Evolutionary conservation across 2,329 filamentous ascomycete genomes (phyloP), one percentile per base, ranked within the genome.

Genomic region (Ceratocystis cacaofunesta): DNA sequence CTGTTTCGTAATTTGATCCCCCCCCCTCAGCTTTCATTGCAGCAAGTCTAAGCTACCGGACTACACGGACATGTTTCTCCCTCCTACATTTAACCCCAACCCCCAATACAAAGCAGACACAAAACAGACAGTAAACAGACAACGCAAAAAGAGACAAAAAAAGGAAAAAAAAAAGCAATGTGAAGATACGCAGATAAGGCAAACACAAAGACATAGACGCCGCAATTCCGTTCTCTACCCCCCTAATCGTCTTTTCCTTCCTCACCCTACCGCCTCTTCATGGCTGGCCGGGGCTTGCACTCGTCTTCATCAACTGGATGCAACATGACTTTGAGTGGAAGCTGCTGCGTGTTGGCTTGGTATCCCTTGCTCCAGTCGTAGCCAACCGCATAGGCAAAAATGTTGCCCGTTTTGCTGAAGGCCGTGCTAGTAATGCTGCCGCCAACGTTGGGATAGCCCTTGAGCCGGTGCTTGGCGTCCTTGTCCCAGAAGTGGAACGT

Each of bases 341-440:
- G 85, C 69, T 81, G 82, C 66, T 85, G 85, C 30, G 80, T 94
- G 76, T 97, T 97, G 70, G 80, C 84, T 69, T 88, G 84, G 77
- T 92, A 96, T 17, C 94, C 94, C 79, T 99, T 97, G 78, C 88
- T 91, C 94, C 94, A 99, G 78, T 99, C 94, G 75, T 99, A 99
- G 74, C 90, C 91, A 61, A 96, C 84, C 30, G 92, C 90, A 71
- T 94, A 94, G 17, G 89, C 89, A 73, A 94, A 94, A 72, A 92
- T 90, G 72, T 76, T 86, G 63, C 94, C 94, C 66, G 81, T 87
- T 71, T 85, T 84, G 78, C 92, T 95, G 80, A 99, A 99, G n/a
- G 85, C 89, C 1, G 92, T 96, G 28, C 89, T 82, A 6, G 88
- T 88, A 77, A 99, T 99, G 71, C 88, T 90, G 66, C 92, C 92